Evolutionary conservation across 1,284 basidiomycete genomes (phyloP), one percentile per base, ranked within the genome.

Genomic region (Termitomyces sp.): DNA sequence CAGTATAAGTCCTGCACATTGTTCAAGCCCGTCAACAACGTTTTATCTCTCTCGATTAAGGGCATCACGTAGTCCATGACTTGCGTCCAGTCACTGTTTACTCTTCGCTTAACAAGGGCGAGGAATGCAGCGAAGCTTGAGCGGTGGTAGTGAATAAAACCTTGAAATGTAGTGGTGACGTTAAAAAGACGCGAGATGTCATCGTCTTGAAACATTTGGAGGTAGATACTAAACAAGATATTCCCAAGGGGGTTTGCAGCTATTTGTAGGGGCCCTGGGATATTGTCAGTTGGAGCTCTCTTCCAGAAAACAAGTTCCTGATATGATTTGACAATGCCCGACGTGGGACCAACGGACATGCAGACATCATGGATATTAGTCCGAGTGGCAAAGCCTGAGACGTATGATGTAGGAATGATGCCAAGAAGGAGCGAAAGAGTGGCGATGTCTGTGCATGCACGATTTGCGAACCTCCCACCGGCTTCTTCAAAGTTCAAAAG

Each of bases 141-240:
- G 3, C 81, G 72, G 13, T 64, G 67, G 59, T 83, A 80, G 54
- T 79, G 77, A 15, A 70, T 34, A 6, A 50, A 47, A 19, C 30
- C 50, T 19, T 34, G 26, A 10, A 36, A 57, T 43, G 13, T n/a
- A 26, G 31, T 1, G 9, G 45, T 24, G 15, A 31, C 19, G 2
- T 38, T 34, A 28, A 48, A 48, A 39, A 65, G 59, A 36, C 48
- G 54, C 44, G 28, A 42, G 2, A 63, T 9, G 38, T 71, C 63
- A 55, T 79, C 77, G 21, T 72, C 63, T 12, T 66, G 56, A 50
- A 83, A 84, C 70, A 83, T 73, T 15, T 69, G 61, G 13, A 67
- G 61, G 60, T 84, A 83, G 7, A 83, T 62, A 7, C 67, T 64
- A 50, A 74, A 79, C 4, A 84, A 61, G 28, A 78, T n/a, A 59